These are phyloP conservation scores for Lipomyces orientalis DNA, from an alignment of 805 yeast species.

Conservation along the genomic window DNA sequence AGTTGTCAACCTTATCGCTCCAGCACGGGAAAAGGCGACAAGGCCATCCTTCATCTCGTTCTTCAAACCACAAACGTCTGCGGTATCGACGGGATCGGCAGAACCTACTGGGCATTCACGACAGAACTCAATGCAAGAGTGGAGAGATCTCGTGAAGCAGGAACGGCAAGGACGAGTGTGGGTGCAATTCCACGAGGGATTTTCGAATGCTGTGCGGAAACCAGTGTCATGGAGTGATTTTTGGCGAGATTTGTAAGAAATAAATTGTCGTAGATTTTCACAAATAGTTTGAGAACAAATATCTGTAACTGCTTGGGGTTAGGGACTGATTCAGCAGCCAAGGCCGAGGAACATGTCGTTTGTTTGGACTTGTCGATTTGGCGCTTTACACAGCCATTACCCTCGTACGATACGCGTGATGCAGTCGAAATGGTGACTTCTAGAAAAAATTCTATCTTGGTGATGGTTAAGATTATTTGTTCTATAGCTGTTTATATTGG, in stretches of 20 bases:
- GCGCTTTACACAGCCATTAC: not conserved
- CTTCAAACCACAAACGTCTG: constrained; percentile 1
- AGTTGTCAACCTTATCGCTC: not conserved
- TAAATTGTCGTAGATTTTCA: constrained; percentile 19
- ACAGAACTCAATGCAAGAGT: constrained; percentile 18
- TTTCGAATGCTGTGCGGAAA: constrained; percentile 83
- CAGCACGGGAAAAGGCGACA: not conserved
- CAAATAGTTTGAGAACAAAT: too few relatives aligned
- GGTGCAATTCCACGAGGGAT: constrained; percentile 89
- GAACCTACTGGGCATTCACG: constrained; percentile 10
- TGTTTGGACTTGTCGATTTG: not conserved
- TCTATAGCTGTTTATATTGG: constrained; percentile 8
- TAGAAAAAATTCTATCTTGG: not conserved
- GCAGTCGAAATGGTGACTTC: not conserved
- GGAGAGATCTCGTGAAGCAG: constrained; percentile 5
- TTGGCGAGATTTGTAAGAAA: constrained; percentile 50
- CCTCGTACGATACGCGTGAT: not conserved
- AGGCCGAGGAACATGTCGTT: too few relatives aligned
- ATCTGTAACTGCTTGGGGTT: not conserved
- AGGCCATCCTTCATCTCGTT: constrained; percentile 6
- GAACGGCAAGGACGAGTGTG: constrained; percentile 53
- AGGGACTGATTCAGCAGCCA: not conserved
- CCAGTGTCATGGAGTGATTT: constrained; percentile 74
- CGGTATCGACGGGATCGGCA: not conserved
- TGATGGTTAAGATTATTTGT: constrained; percentile 32